These are phyloP conservation scores for Psilocybe azurescens DNA, from an alignment of 768 basidiomycete species.

Conservation along the genomic window DNA sequence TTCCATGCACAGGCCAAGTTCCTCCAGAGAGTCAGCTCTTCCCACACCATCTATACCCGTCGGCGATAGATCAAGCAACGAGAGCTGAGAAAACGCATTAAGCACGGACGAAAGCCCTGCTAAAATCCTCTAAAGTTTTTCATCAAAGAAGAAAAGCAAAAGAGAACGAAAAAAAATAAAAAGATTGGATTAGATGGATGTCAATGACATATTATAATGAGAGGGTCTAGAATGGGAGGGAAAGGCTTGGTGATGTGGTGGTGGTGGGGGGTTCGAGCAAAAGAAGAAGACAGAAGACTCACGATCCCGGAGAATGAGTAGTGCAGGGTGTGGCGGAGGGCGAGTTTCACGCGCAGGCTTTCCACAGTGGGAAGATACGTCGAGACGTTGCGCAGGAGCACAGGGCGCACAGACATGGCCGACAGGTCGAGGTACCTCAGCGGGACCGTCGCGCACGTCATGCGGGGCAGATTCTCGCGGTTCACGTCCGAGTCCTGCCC, in stretches of 20 bases:
- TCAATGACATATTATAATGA: no score
- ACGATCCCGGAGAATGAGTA: constrained; percentile 69
- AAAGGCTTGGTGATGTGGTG: neutral
- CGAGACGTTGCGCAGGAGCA: constrained; percentile 60
- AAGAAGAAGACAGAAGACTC: constrained; percentile 36
- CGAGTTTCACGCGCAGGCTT: constrained; percentile 58
- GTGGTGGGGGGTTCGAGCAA: constrained; percentile 1
- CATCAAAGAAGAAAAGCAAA: no score
- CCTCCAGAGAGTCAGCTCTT: constrained; percentile 49
- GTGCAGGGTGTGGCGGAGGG: constrained; percentile 69
- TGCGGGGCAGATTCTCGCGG: constrained; percentile 52
- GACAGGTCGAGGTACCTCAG: constrained; percentile 63
- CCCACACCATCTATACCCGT: constrained; percentile 55
- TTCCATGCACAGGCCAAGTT: constrained; percentile 54
- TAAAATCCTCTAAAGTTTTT: constrained; percentile 50
- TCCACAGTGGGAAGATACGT: constrained; percentile 54
- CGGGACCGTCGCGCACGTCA: constrained; percentile 53
- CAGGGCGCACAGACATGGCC: constrained; percentile 61
- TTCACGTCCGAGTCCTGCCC: constrained; percentile 62
- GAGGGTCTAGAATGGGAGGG: neutral
- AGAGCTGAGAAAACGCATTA: constrained; percentile 51
- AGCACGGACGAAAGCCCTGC: constrained; percentile 65
- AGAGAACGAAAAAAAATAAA: neutral
- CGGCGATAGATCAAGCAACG: constrained; percentile 64
- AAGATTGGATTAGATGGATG: neutral